Percentiles rank a stretch among this genome's conserved stretches.
These are phyloP conservation scores for Pelargonium nanum DNA, from an alignment of 345 rosid species.

Conservation along the genomic window DNA sequence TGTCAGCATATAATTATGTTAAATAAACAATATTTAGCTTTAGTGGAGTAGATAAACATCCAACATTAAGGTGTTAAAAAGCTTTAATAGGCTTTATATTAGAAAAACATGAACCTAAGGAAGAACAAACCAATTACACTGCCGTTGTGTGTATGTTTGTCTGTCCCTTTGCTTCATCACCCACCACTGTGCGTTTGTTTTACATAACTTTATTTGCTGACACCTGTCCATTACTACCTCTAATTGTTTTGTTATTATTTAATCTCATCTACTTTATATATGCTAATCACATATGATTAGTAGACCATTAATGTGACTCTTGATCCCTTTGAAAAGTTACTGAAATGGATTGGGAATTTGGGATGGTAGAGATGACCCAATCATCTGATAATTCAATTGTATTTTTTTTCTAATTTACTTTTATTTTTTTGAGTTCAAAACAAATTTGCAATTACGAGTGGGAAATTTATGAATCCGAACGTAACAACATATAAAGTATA, in stretches of 20 bases:
- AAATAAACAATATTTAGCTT: conserved; percentile 4
- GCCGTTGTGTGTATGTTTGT: conserved; percentile 36
- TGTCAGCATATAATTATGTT: conserved; percentile 13
- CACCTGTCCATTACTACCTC: conserved; percentile 29
- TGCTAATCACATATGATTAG: neutral
- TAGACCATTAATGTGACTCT: conserved; percentile 9
- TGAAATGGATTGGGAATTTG: neutral
- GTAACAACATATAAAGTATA: too few species aligned
- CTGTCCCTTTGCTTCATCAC: conserved; percentile 30
- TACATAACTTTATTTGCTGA: conserved; percentile 33
- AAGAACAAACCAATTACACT: conserved; percentile 44
- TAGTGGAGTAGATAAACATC: conserved; percentile 34
- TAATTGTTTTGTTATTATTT: neutral
- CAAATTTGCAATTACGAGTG: neutral
- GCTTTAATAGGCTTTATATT: conserved; percentile 7
- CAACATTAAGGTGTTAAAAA: neutral
- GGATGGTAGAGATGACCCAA: neutral
- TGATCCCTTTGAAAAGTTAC: conserved; percentile 16
- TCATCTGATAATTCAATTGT: neutral
- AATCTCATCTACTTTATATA: neutral
- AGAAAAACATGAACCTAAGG: conserved; percentile 9
- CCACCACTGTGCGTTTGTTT: conserved; percentile 21
- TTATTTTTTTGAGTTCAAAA: neutral
- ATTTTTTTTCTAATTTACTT: neutral
- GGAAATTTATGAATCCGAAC: too few species aligned